Base-by-base conservation (phyloP, 1,284 basidiomycete species). In the Ganoderma boninense region DNA sequence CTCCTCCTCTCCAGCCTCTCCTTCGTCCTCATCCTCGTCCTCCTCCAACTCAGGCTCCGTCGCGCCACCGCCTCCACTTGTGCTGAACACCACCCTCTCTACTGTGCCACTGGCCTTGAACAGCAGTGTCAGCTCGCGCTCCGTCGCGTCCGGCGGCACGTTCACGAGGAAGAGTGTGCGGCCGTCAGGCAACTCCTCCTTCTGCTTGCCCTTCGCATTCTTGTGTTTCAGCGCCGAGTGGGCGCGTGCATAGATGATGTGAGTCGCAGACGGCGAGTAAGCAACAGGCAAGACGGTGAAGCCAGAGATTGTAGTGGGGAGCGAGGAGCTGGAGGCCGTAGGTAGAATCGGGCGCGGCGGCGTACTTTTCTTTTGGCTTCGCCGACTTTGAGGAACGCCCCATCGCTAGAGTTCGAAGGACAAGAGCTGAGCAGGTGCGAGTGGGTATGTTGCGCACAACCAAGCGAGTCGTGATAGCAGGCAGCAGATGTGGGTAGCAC, bases 141-240 rank as follows among this genome's bases (percentile, higher is more conserved):
- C 92, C 0, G 93, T 94, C 4, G 94, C 89, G 79, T 97, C 95
- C 64, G 94, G 90, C 1, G 96, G 95, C 4, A 96, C 82, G 77
- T 97, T 97, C 69, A 93, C 93, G 11, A 96, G 83, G 77, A 97
- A 97, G 16, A 97, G 83, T 0, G 95, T 96, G 63, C 95, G 87
- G 20, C 87, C 92, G 54, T 88, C 84, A 0, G 92, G 94, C 56
- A 91, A 82, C 63, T 78, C 75, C 18, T 74, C 72, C 52, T 78
- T 77, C 38, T 71, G 71, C 62, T 79, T 77, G 14, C 74, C 73
- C 54, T 80, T 78, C 23, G 62, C 62, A 49, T 71, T 66, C 56
- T 72, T 77, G 67, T 66, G 77, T 74, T 87, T 88, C 18, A 86
- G 84, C 5, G 83, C 82, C 16, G 80, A 73, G 76, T 94, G 92